Conservation (phyloP, 306 rosid species). For the Hylodesmum podocarpum region DNA sequence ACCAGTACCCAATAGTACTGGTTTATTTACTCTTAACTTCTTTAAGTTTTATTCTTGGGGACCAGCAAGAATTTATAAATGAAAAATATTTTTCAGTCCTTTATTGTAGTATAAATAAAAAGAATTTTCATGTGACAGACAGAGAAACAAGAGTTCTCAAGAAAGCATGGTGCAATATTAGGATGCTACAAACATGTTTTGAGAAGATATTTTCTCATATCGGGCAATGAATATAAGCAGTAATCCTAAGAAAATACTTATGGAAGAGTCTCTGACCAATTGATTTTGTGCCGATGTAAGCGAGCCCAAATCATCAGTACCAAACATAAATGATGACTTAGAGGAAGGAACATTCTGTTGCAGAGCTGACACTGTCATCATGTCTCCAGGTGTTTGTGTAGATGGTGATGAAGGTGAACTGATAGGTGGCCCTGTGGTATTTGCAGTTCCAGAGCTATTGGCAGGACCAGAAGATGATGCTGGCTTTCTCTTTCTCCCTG, state of each 20-base stretch:
- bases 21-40: background rate
- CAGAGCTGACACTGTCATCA: conserved; percentile 45
- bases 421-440: conserved; percentile 57
- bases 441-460: conserved; percentile 67
- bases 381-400: conserved; percentile 58
- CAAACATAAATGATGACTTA: conserved; percentile 49
- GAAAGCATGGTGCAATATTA: conserved; percentile 15
- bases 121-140: background rate
- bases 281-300: conserved; percentile 55
- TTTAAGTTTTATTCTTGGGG: background rate
- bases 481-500: conserved; percentile 58
- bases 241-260: background rate
- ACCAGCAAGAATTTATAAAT: background rate
- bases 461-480: conserved; percentile 61
- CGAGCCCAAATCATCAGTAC: conserved; percentile 56
- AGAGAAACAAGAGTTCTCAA: background rate
- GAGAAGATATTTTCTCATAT: background rate
- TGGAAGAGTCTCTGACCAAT: conserved; percentile 43
- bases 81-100: background rate
- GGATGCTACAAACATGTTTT: conserved; percentile 18
- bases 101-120: background rate
- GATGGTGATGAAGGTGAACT: conserved; percentile 62
- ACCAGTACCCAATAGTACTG: conserved; percentile 17
- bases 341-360: conserved; percentile 54
- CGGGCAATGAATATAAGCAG: background rate